Percentiles rank a stretch among this genome's conserved stretches.
These are phyloP conservation scores for Exophiala mesophila DNA, from an alignment of 2,329 filamentous ascomycete genomes.

Conservation along the genomic window DNA sequence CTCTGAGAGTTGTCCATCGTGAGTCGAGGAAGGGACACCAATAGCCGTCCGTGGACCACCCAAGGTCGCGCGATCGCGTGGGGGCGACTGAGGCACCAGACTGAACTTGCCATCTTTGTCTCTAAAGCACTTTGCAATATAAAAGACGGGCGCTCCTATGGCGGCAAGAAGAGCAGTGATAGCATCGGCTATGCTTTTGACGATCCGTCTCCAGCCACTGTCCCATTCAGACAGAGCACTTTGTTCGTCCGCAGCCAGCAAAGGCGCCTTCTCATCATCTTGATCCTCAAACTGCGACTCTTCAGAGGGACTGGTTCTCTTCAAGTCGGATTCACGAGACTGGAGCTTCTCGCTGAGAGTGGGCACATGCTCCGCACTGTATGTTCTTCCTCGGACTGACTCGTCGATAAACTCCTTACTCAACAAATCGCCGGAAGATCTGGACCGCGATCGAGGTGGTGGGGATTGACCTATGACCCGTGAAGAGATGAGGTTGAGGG, in stretches of 20 bases:
- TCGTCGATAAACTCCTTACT: constrained; percentile 31
- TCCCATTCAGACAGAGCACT: constrained; percentile 33
- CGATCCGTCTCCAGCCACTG: constrained; percentile 48
- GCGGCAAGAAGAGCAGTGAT: constrained; percentile 74
- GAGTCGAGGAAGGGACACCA: constrained; percentile 15
- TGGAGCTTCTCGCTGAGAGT: constrained; percentile 30
- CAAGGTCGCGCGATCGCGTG: constrained; percentile 10
- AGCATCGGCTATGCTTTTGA: constrained; percentile 65
- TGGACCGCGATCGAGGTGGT: constrained; percentile 50
- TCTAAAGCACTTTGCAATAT: constrained; percentile 77
- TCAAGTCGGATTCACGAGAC: constrained; percentile 28
- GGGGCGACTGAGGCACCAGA: constrained; percentile 66
- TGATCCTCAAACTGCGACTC: constrained; percentile 47
- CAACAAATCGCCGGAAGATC: constrained; percentile 47
- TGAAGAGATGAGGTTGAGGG: constrained; percentile 86
- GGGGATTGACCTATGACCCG: constrained; percentile 63
- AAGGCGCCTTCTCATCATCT: constrained; percentile 61
- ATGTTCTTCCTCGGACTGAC: constrained; percentile 37
- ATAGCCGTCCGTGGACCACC: constrained; percentile 21
- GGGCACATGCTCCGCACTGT: constrained; percentile 38
- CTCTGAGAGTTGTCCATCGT: constrained; percentile 14
- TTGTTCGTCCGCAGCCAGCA: constrained; percentile 49
- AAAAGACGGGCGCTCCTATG: constrained; percentile 73
- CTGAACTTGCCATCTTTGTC: constrained; percentile 75
- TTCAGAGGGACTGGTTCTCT: constrained; percentile 30